Evolutionary conservation across 2,329 filamentous ascomycete species (phyloP).

Genomic region (Fusarium compactum): DNA sequence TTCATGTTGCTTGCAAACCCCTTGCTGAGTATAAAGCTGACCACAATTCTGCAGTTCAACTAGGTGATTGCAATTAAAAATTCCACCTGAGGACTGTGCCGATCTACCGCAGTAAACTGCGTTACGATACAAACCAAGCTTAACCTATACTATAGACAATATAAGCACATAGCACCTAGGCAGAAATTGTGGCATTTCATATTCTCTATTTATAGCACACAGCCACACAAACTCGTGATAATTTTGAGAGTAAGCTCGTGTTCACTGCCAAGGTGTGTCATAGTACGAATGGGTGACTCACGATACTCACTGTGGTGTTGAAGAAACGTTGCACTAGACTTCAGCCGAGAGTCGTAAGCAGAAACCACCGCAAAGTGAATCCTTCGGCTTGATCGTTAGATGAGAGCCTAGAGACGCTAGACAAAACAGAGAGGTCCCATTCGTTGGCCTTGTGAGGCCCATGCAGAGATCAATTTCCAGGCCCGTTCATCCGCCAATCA

Average conservation of each 20-base stretch:
- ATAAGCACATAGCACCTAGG: neutral
- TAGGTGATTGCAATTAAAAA: neutral
- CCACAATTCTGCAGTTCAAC: no score
- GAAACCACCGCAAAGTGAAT: neutral
- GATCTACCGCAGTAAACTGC: neutral
- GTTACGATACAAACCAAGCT: neutral
- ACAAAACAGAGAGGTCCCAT: neutral
- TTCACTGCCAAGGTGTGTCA: neutral
- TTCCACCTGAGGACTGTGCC: neutral
- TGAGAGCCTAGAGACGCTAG: neutral
- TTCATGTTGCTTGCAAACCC: no score
- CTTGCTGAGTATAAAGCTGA: no score
- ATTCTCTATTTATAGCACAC: neutral
- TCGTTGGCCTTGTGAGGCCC: neutral
- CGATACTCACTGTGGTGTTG: neutral
- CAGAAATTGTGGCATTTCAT: neutral
- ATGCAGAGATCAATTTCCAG: constrained; percentile 3
- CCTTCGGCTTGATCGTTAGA: neutral
- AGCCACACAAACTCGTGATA: neutral
- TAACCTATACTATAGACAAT: neutral
- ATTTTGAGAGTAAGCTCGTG: neutral
- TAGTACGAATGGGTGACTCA: neutral
- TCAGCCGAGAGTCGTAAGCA: neutral
- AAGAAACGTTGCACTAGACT: neutral
- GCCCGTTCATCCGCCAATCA: neutral